Conservation (phyloP, 2,329 filamentous ascomycete genomes). For the Exophiala spinifera region DNA sequence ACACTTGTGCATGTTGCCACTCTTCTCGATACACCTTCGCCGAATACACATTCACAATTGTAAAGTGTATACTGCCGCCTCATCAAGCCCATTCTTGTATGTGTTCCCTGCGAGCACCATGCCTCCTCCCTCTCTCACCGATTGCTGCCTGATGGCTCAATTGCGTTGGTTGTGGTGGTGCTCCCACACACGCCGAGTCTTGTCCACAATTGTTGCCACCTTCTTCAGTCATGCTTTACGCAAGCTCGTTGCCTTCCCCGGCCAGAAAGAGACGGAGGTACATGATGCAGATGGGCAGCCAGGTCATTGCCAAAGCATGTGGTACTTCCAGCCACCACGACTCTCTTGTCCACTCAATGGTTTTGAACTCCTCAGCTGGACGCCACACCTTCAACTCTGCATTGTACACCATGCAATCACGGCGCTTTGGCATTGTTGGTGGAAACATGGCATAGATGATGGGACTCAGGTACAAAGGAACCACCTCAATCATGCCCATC, state of each 20-base stretch:
- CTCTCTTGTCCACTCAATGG: slow-evolving; percentile 16
- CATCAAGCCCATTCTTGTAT: neutral
- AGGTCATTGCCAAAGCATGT: slow-evolving; percentile 8
- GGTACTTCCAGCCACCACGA: slow-evolving; percentile 21
- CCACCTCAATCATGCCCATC: slow-evolving; percentile 12
- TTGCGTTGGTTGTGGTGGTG: neutral
- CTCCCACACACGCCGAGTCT: neutral
- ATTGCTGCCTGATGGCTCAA: neutral
- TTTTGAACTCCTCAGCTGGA: slow-evolving; percentile 6
- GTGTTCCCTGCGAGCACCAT: too few relatives aligned
- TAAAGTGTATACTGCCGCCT: neutral
- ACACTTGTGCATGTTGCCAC: neutral
- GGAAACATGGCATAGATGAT: slow-evolving; percentile 22
- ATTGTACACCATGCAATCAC: slow-evolving; percentile 16
- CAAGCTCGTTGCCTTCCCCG: neutral
- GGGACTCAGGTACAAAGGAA: slow-evolving; percentile 19
- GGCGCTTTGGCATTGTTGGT: slow-evolving; percentile 21
- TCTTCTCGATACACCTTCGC: neutral
- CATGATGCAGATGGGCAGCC: slow-evolving; percentile 2
- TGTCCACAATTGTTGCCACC: neutral
- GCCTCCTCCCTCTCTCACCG: neutral
- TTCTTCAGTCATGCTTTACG: neutral
- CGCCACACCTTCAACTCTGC: slow-evolving; percentile 10
- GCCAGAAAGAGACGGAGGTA: neutral
- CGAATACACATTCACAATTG: neutral